Percentiles rank a stretch among this genome's conserved stretches.
phyloP scores from a whole-genome alignment of 257 asterid genomes.

The Fraxinus pennsylvanica region DNA sequence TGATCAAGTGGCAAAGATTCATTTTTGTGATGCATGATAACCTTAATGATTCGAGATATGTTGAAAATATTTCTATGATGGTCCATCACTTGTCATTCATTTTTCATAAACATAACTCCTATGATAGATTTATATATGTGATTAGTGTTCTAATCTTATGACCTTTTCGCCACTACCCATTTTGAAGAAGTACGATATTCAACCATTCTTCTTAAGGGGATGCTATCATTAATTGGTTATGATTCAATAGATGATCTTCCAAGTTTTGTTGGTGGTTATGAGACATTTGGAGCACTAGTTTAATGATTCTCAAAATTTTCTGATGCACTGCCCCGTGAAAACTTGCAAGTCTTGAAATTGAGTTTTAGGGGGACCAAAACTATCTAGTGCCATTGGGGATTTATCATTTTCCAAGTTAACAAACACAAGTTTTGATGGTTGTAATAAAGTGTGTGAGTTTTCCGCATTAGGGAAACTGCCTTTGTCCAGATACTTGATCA shows the following conservation, averaged over 20 bases:
- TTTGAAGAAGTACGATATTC: conserved; percentile 18
- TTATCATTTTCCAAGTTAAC: conserved; percentile 10
- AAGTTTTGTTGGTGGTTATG: conserved; percentile 23
- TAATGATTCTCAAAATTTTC: conserved; percentile 19
- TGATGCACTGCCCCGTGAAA: conserved; percentile 20
- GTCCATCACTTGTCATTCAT: conserved; percentile 31
- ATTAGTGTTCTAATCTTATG: conserved; percentile 28
- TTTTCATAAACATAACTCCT: conserved; percentile 29
- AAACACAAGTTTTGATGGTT: conserved; percentile 6
- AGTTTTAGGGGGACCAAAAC: conserved; percentile 6
- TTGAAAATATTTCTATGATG: too few species aligned
- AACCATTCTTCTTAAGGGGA: conserved; percentile 17
- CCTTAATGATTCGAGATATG: conserved; percentile 24
- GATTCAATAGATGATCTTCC: conserved; percentile 34
- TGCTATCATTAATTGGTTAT: conserved; percentile 27
- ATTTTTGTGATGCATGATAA: conserved; percentile 33
- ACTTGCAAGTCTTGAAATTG: conserved; percentile 9
- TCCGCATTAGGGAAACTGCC: conserved; percentile 27
- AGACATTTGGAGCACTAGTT: conserved; percentile 21
- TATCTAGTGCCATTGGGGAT: conserved; percentile 19
- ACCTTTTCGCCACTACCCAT: conserved; percentile 33
- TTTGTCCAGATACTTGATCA: conserved; percentile 8
- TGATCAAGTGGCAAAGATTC: conserved; percentile 13
- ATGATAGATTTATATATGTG: conserved; percentile 25
- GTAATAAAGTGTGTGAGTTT: conserved; percentile 19